A percentile compares a stretch with the other conserved stretches of the same genome.
Evolutionary conservation across 306 rosid species (phyloP).

Genomic region (Heteromeles arbutifolia): DNA sequence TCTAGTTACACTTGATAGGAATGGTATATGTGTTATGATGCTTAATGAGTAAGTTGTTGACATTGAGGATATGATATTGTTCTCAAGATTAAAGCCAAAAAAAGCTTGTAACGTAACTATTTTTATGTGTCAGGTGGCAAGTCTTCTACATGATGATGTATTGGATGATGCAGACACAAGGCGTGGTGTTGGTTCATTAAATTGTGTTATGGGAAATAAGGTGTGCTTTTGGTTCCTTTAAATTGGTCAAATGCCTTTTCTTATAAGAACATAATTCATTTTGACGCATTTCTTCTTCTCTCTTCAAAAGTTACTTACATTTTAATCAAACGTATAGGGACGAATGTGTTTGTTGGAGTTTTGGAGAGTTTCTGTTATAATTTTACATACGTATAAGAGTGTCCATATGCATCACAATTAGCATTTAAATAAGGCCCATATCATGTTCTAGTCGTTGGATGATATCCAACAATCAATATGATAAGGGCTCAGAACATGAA

Average conservation of each 20-base stretch:
- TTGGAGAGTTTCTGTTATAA: not conserved
- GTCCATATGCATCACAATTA: not conserved
- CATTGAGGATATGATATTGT: not conserved
- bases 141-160: constrained; percentile 98
- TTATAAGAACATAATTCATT: not conserved
- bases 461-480: not conserved
- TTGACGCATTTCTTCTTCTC: not conserved
- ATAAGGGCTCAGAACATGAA: not conserved
- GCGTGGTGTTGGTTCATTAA: constrained; percentile 85
- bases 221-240: constrained; percentile 20
- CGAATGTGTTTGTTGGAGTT: not conserved
- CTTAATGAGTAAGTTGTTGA: not conserved
- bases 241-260: not conserved
- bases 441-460: not conserved
- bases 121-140: constrained; percentile 64
- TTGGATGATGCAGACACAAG: constrained; percentile 97
- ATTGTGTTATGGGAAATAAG: constrained; percentile 89
- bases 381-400: not conserved
- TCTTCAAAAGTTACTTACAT: not conserved
- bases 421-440: not conserved
- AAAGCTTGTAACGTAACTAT: constrained; percentile 8
- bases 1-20: not conserved
- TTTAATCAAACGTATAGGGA: not conserved
- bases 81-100: not conserved
- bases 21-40: not conserved